Conservation (phyloP, 2,329 filamentous ascomycete genomes). For the Colletotrichum abscissum region DNA sequence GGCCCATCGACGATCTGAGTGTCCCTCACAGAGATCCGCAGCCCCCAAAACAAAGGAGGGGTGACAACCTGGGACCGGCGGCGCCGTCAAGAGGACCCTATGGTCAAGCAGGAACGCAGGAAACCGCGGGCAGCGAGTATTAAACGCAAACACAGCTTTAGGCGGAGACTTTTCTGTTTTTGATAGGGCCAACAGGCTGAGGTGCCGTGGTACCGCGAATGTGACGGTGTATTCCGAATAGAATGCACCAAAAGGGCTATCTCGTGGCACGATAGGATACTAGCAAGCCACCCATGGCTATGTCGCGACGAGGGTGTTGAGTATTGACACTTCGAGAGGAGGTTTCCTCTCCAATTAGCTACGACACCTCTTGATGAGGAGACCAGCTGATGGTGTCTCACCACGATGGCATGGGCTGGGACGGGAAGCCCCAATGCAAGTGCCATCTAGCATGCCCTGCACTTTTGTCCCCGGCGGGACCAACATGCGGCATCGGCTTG, state of each 20-base stretch:
- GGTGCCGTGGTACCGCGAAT: constrained; percentile 25
- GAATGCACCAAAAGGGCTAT: not conserved
- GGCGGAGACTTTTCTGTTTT: not conserved
- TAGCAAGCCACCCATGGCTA: constrained; percentile 6
- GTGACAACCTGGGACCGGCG: not conserved
- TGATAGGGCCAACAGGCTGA: constrained; percentile 9
- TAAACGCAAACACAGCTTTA: not conserved
- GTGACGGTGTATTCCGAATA: constrained; percentile 3
- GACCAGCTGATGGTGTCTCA: constrained; percentile 33
- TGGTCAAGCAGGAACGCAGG: not conserved
- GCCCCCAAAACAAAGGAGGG: not conserved
- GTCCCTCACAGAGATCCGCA: constrained; percentile 15
- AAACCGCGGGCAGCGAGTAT: not conserved
- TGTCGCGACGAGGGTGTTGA: constrained; percentile 8
- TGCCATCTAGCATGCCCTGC: constrained; percentile 2
- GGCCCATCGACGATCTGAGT: constrained; percentile 25
- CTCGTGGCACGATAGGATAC: constrained; percentile 18
- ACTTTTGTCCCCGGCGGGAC: not conserved
- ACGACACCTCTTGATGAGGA: constrained; percentile 2
- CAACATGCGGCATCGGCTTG: constrained; percentile 8
- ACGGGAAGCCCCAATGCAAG: constrained; percentile 18
- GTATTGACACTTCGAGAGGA: not conserved
- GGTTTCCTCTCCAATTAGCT: not conserved
- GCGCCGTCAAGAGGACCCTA: not conserved
- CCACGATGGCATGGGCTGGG: constrained; percentile 17